phyloP scores from a whole-genome alignment of 352 stramenopile species.

The Phytophthora fragariaefolia region DNA sequence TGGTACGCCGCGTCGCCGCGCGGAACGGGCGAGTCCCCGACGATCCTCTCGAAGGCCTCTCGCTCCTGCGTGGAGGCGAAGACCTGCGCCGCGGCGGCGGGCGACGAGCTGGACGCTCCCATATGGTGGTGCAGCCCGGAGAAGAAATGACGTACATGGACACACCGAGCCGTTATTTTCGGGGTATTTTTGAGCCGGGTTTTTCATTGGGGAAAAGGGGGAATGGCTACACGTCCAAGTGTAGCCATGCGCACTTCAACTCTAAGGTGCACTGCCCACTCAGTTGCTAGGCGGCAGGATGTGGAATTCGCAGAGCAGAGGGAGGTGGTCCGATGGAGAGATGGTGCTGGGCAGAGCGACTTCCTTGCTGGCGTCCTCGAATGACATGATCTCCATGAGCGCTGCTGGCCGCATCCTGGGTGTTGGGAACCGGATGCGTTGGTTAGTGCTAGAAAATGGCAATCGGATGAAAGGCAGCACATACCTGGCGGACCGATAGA shows the following conservation, averaged over 20 bases:
- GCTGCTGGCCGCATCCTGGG: slow-evolving; percentile 48
- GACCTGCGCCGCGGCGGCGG: slow-evolving; percentile 29
- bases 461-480: background rate
- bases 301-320: slow-evolving; percentile 73
- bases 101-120: slow-evolving; percentile 51
- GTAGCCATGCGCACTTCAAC: slow-evolving; percentile 30
- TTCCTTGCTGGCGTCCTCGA: slow-evolving; percentile 63
- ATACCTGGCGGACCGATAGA: slow-evolving; percentile 67
- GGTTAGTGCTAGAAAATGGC: slow-evolving; percentile 9
- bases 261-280: too few relatives aligned
- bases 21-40: slow-evolving; percentile 52
- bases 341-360: slow-evolving; percentile 67
- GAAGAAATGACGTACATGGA: slow-evolving; percentile 28
- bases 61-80: slow-evolving; percentile 63
- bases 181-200: slow-evolving; percentile 12
- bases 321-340: slow-evolving; percentile 81
- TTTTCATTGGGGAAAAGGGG: slow-evolving; percentile 31
- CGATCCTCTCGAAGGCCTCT: slow-evolving; percentile 76
- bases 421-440: background rate
- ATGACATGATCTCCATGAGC: slow-evolving; percentile 78
- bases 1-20: slow-evolving; percentile 64
- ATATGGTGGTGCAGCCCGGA: slow-evolving; percentile 33
- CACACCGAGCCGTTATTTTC: slow-evolving; percentile 12
- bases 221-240: slow-evolving; percentile 17
- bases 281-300: slow-evolving; percentile 14